A percentile compares a stretch with the other conserved stretches of the same genome.
Evolutionary conservation across 352 stramenopile species (phyloP).

Genomic region (Aphanomyces invadans): DNA sequence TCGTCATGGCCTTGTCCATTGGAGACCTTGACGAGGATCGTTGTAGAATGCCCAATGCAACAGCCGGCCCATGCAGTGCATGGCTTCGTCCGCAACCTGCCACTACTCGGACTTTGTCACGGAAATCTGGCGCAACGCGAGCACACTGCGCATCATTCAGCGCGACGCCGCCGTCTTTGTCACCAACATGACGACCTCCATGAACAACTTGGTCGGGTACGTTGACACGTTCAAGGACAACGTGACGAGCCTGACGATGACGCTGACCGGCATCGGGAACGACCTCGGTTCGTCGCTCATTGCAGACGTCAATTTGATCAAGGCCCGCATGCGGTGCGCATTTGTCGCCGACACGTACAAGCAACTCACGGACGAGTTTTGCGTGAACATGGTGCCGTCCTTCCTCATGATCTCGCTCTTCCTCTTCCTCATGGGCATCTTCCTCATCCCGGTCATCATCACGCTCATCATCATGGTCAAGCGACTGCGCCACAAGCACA

Average conservation of each 20-base stretch:
- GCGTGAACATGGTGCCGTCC: conserved; percentile 49
- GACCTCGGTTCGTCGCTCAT: conserved; percentile 41
- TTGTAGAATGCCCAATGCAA: not conserved
- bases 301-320: conserved; percentile 46
- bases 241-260: conserved; percentile 33
- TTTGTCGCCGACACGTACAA: conserved; percentile 46
- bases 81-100: conserved; percentile 11
- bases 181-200: conserved; percentile 29
- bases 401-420: conserved; percentile 72
- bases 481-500: conserved; percentile 1
- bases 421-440: conserved; percentile 55
- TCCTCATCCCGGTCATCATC: conserved; percentile 56
- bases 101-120: conserved; percentile 14
- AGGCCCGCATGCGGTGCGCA: conserved; percentile 46
- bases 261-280: conserved; percentile 37
- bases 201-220: conserved; percentile 29
- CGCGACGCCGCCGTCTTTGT: conserved; percentile 31
- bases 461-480: conserved; percentile 50
- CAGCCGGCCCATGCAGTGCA: not conserved
- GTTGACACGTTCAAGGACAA: conserved; percentile 40
- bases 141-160: conserved; percentile 26
- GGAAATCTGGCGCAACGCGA: conserved; percentile 3
- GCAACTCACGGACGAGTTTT: conserved; percentile 44
- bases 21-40: not conserved
- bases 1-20: not conserved